Percentiles rank a stretch among this genome's conserved stretches.
These are phyloP conservation scores for Xerocomellus amylosporus DNA, from an alignment of 768 basidiomycete genomes.

Conservation along the genomic window DNA sequence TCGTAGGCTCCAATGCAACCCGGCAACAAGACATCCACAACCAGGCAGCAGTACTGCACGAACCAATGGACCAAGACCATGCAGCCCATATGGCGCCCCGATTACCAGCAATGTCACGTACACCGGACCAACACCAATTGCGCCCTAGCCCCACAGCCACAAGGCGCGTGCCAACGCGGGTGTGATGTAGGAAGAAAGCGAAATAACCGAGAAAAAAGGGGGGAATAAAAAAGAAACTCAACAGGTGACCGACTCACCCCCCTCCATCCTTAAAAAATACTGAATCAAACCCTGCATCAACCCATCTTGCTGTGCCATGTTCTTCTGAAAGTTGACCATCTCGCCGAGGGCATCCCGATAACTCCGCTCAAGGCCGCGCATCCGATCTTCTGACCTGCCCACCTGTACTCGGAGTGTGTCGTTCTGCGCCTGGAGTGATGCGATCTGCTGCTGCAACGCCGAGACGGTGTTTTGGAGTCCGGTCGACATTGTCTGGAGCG, in stretches of 20 bases:
- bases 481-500: conserved; percentile 32
- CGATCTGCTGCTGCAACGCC: conserved; percentile 29
- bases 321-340: conserved; percentile 69
- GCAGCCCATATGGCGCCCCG: not conserved
- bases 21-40: not conserved
- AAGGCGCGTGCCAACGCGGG: not conserved
- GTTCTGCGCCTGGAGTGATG: conserved; percentile 27
- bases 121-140: not conserved
- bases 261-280: conserved; percentile 74
- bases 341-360: conserved; percentile 69
- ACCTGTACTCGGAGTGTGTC: conserved; percentile 32
- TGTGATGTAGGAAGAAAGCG: not conserved
- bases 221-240: not conserved
- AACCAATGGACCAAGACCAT: not conserved
- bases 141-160: not conserved
- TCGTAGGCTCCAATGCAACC: not conserved
- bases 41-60: not conserved
- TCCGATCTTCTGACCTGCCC: conserved; percentile 45
- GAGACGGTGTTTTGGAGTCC: conserved; percentile 27
- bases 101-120: not conserved
- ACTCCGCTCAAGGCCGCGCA: conserved; percentile 57
- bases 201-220: not conserved
- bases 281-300: conserved; percentile 79
- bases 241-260: conserved; percentile 40
- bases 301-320: conserved; percentile 81